Evolutionary conservation across 257 asterid genomes (phyloP).

Genomic region (Jaltomata sinuosa): DNA sequence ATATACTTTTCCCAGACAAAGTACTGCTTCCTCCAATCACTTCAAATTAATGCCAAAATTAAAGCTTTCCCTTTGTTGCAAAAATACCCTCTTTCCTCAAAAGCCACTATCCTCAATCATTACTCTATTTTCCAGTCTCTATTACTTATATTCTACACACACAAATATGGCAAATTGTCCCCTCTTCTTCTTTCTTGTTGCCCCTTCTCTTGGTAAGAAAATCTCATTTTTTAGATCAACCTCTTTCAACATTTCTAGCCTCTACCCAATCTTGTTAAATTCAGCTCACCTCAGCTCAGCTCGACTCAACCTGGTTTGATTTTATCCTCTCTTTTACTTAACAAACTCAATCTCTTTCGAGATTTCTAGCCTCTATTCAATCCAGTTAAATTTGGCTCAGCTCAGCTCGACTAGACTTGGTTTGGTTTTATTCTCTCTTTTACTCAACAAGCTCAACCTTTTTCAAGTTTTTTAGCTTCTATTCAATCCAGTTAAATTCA

Average conservation of each 20-base stretch:
- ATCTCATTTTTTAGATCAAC: no score
- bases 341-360: background rate
- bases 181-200: background rate
- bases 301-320: background rate
- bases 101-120: background rate
- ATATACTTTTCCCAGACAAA: background rate
- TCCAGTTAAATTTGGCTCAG: background rate
- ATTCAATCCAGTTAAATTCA: background rate
- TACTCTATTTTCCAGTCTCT: background rate
- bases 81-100: conserved; percentile 1
- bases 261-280: background rate
- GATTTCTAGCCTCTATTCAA: background rate
- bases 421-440: background rate
- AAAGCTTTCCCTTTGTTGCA: background rate
- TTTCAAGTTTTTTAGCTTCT: background rate
- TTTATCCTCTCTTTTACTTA: background rate
- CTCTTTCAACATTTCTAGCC: background rate
- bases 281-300: background rate
- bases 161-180: background rate
- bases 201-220: background rate
- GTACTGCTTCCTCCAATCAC: conserved; percentile 1
- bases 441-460: background rate
- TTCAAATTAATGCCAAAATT: background rate
- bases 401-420: background rate
- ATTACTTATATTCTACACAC: background rate